Evolutionary conservation across 495 filamentous ascomycete species (phyloP).

Genomic region (Aspergillus sclerotioniger): DNA sequence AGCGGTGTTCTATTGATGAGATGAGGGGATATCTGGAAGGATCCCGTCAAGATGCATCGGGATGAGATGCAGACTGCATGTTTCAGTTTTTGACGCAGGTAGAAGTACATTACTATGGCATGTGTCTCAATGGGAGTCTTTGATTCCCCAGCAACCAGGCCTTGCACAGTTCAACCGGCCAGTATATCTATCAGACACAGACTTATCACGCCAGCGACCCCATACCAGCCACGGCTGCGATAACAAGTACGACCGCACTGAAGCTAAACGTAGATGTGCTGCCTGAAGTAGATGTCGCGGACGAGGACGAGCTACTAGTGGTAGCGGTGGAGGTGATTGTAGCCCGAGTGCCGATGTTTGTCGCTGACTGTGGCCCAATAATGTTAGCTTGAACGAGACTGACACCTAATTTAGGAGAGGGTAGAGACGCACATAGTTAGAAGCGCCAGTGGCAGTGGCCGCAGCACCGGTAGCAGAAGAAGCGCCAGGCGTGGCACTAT

Average conservation of each 20-base stretch:
- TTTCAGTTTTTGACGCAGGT: no score
- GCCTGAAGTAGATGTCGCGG: not conserved
- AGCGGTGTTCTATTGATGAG: no score
- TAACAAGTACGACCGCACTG: not conserved
- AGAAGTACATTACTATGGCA: no score
- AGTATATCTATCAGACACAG: no score
- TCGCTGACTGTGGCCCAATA: not conserved
- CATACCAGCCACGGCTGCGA: not conserved
- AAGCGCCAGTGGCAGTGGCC: constrained; percentile 14
- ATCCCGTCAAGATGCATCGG: no score
- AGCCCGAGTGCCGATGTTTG: not conserved
- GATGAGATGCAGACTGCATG: no score
- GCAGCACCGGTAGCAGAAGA: constrained; percentile 18
- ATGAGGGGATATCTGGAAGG: no score
- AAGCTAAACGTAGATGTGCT: not conserved
- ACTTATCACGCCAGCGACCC: not conserved
- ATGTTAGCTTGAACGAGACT: not conserved
- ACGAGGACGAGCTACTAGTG: not conserved
- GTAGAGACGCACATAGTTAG: not conserved
- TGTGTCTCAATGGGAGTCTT: no score
- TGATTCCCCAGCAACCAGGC: no score
- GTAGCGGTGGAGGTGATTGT: not conserved
- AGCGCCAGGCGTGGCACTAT: constrained; percentile 37
- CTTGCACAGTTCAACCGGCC: no score
- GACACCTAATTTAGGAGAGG: no score